These are phyloP conservation scores for Boletus subparvulus DNA, from an alignment of 768 basidiomycete species.

Conservation along the genomic window DNA sequence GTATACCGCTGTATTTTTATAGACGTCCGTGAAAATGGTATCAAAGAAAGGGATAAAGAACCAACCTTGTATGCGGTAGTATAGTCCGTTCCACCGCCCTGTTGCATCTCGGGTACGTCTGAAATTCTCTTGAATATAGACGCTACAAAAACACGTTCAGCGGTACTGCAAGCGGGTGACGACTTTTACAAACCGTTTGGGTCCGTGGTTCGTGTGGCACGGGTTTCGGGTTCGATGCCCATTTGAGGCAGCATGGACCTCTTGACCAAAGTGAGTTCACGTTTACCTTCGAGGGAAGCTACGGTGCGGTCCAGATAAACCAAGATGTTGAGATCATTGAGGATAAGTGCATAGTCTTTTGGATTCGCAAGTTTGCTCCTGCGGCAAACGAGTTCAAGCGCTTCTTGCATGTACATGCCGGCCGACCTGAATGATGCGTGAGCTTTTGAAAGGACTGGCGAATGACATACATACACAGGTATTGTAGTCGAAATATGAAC, in stretches of 20 bases:
- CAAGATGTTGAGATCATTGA: constrained; percentile 60
- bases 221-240: constrained; percentile 66
- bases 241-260: constrained; percentile 71
- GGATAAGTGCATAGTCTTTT: constrained; percentile 80
- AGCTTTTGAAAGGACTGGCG: not conserved
- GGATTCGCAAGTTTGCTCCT: constrained; percentile 65
- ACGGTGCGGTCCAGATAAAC: constrained; percentile 94
- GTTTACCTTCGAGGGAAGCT: constrained; percentile 87
- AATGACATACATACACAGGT: constrained; percentile 66
- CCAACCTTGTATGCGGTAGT: constrained; percentile 83
- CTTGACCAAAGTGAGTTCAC: constrained; percentile 79
- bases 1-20: constrained; percentile 67
- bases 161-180: not conserved
- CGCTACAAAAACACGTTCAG: constrained; percentile 43
- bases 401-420: constrained; percentile 97
- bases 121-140: constrained; percentile 92
- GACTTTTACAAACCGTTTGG: constrained; percentile 70
- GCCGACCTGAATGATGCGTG: constrained; percentile 52
- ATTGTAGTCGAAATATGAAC: constrained; percentile 89
- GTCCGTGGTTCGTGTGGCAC: constrained; percentile 74
- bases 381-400: constrained; percentile 79
- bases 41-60: not conserved
- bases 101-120: constrained; percentile 56
- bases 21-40: not conserved
- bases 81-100: constrained; percentile 69